A percentile compares a stretch with the other conserved stretches of the same genome.
phyloP scores from a whole-genome alignment of 2,329 filamentous ascomycete species.

The Fusarium sp. region DNA sequence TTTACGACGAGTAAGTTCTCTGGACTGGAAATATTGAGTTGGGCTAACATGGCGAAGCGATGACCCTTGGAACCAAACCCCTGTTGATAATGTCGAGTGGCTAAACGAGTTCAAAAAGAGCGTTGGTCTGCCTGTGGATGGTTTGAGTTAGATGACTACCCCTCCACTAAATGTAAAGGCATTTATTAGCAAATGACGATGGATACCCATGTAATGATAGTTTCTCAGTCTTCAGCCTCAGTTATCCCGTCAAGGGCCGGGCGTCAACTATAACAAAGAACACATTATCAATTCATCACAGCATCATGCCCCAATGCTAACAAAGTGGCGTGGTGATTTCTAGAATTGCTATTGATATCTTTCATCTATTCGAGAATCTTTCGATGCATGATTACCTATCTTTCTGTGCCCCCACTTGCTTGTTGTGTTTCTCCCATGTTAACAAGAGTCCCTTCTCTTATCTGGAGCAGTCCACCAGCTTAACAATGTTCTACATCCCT shows the following conservation, averaged over 20 bases:
- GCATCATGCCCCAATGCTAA: too few species aligned
- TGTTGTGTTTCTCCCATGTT: neutral
- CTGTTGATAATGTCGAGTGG: neutral
- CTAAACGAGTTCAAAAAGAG: neutral
- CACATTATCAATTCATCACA: too few species aligned
- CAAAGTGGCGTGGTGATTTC: neutral
- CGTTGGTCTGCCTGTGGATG: neutral
- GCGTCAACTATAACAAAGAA: too few species aligned
- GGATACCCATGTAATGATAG: fast-evolving
- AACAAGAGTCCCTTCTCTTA: neutral
- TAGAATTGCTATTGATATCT: neutral
- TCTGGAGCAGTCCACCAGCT: neutral
- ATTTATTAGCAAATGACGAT: neutral
- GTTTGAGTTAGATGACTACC: neutral
- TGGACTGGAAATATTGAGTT: neutral
- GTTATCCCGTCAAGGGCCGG: too few species aligned
- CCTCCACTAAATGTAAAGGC: neutral
- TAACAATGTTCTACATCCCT: neutral
- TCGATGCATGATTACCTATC: neutral
- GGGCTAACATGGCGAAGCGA: neutral
- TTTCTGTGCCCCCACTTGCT: neutral
- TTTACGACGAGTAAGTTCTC: neutral
- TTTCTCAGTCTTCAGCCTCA: neutral
- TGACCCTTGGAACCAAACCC: neutral
- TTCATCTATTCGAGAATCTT: neutral